Evolutionary conservation across 768 basidiomycete species (phyloP), one percentile per base, ranked within the genome.

Genomic region (Lactarius psammicola): DNA sequence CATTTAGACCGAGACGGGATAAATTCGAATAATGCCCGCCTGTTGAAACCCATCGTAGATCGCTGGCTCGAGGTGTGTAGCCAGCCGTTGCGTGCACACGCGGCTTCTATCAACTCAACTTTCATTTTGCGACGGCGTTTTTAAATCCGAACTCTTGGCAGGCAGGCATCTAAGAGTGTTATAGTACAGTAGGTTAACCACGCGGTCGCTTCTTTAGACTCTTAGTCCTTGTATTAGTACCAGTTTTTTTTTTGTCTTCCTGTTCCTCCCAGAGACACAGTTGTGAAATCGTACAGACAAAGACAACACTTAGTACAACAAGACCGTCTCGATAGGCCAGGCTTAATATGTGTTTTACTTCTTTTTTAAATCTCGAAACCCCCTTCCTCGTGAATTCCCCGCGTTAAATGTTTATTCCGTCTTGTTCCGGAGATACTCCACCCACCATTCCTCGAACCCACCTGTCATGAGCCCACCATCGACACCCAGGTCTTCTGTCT

Each of bases 401-500:
- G 23, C 28, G 30, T 30, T 18, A 11, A 42, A 51, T 13, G n/a
- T 46, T 34, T 51, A 61, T 17, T 31, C 54, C 28, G 54, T 31
- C 54, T 65, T 49, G n/a, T 28, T 58, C 26, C 56, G 56, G 30
- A 70, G 69, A 70, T 86, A 77, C 18, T 73, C 80, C 20, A 76
- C 76, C 93, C 94, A 97, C 94, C 95, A 96, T 68, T 87, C 85
- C 73, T 88, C 90, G 73, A 98, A 97, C 30, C 85, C 76, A 3
- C 83, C 82, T 59, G 86, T 81, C 6, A 81, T 84, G 44, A 91
- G 78, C 1, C 85, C 85, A 23, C 80, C 79, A 46, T 78, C 77
- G 2, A 74, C 71, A 1, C 72, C 77, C 31, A 97, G 74, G 59
- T 82, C 80, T 63, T 89, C 86, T n/a, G 93, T 89, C 72, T 88